These are phyloP conservation scores for Aquanectria penicillioides DNA, from an alignment of 2,329 filamentous ascomycete species.

Conservation along the genomic window DNA sequence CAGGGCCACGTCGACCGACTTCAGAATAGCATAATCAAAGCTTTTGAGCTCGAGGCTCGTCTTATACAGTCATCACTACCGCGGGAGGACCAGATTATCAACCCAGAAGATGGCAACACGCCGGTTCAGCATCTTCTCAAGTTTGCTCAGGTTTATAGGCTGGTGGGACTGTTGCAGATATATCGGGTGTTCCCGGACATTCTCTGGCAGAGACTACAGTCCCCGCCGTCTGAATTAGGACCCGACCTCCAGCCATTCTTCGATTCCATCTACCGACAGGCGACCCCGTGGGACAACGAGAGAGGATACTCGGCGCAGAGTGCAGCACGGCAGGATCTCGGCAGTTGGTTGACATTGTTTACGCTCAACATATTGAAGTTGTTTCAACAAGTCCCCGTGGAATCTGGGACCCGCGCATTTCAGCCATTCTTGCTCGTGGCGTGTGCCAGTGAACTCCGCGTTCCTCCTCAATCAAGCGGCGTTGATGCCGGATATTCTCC, in stretches of 20 bases:
- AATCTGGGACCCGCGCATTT: conserved; percentile 26
- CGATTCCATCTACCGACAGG: background rate
- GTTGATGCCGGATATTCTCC: background rate
- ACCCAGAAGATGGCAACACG: conserved; percentile 22
- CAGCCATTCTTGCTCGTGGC: conserved; percentile 27
- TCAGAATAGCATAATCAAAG: conserved; percentile 15
- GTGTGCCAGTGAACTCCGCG: conserved; percentile 19
- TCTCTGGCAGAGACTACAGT: conserved; percentile 11
- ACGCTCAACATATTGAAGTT: conserved; percentile 15
- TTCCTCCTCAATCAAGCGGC: background rate
- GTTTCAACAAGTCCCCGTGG: conserved; percentile 15
- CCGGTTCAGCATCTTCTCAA: conserved; percentile 20
- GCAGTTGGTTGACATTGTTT: conserved; percentile 18
- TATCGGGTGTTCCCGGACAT: conserved; percentile 28
- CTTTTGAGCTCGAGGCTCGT: conserved; percentile 23
- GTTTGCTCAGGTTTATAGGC: conserved; percentile 20
- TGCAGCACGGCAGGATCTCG: conserved; percentile 3
- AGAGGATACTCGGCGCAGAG: background rate
- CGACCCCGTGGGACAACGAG: background rate
- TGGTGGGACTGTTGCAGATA: conserved; percentile 20
- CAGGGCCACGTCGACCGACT: conserved; percentile 22
- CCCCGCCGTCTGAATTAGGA: background rate
- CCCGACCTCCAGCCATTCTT: conserved; percentile 7
- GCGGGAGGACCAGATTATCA: conserved; percentile 14
- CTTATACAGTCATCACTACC: conserved; percentile 11